Evolutionary conservation across 2,329 filamentous ascomycete genomes (phyloP).

Genomic region (Clonostachys solani): DNA sequence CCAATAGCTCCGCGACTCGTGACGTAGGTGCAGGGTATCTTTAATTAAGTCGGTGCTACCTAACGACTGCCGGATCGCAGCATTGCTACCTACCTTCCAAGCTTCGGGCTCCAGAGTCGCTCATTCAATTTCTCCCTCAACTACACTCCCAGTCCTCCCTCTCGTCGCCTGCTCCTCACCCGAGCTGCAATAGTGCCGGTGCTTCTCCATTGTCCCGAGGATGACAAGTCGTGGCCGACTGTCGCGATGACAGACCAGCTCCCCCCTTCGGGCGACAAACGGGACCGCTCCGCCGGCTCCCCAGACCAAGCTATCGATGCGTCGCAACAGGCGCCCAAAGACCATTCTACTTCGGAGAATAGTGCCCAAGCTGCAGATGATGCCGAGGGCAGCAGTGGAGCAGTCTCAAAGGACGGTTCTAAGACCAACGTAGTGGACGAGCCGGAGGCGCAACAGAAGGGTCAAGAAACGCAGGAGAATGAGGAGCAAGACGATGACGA

Average conservation of each 20-base stretch:
- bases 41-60: no score
- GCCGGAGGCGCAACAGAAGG: neutral
- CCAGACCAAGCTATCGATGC: neutral
- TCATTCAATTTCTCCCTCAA: neutral
- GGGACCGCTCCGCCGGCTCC: neutral
- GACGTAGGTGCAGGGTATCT: slow-evolving; percentile 17
- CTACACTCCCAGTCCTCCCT: neutral
- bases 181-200: no score
- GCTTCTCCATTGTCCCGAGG: no score
- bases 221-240: neutral
- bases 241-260: slow-evolving; percentile 8
- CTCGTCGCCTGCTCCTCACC: no score
- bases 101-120: neutral
- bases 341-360: neutral
- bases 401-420: no score
- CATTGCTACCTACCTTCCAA: neutral
- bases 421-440: neutral
- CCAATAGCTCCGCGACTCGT: slow-evolving; percentile 5
- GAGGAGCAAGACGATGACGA: slow-evolving; percentile 15
- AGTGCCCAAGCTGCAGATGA: neutral
- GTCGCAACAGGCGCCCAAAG: neutral
- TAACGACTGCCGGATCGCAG: neutral
- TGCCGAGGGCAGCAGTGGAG: neutral
- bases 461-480: slow-evolving; percentile 5
- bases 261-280: slow-evolving; percentile 4